Percentiles rank a stretch among this genome's conserved stretches.
Evolutionary conservation across 2,329 filamentous ascomycete species (phyloP).

Genomic region (Aplosporella prunicola): DNA sequence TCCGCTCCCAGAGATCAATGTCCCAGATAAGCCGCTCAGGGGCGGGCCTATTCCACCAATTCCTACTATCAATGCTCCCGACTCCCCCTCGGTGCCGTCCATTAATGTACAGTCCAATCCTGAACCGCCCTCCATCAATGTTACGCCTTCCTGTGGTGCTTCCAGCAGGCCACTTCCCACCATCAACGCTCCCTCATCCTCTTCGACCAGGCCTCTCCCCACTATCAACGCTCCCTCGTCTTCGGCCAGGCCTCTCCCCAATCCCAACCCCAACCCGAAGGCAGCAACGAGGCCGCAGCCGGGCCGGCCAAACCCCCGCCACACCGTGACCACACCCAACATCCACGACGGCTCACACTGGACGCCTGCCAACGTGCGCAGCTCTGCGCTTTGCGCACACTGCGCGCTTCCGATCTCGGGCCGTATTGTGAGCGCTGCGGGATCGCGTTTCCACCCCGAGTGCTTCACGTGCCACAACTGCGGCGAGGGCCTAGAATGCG

Average conservation of each 20-base stretch:
- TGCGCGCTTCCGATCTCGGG: conserved; percentile 81
- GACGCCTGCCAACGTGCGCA: conserved; percentile 38
- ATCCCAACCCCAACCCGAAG: conserved; percentile 6
- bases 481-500: conserved; percentile 78
- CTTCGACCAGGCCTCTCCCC: conserved; percentile 14
- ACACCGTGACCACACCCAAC: conserved; percentile 23
- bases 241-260: conserved; percentile 4
- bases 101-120: too few species aligned
- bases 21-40: conserved; percentile 1
- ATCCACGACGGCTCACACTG: conserved; percentile 33
- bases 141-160: conserved; percentile 15
- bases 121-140: conserved; percentile 18
- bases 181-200: conserved; percentile 11
- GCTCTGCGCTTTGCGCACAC: conserved; percentile 70
- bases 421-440: conserved; percentile 75
- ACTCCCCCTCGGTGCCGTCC: conserved; percentile 25
- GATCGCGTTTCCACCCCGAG: conserved; percentile 79
- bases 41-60: conserved; percentile 10
- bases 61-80: conserved; percentile 41
- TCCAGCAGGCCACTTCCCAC: conserved; percentile 16
- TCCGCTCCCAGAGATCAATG: conserved; percentile 25
- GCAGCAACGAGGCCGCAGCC: too few species aligned
- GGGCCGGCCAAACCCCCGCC: conserved; percentile 22
- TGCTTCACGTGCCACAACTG: conserved; percentile 90
- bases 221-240: conserved; percentile 12